Evolutionary conservation across 352 stramenopile species (phyloP).

Genomic region (Globisporangium nagaii): DNA sequence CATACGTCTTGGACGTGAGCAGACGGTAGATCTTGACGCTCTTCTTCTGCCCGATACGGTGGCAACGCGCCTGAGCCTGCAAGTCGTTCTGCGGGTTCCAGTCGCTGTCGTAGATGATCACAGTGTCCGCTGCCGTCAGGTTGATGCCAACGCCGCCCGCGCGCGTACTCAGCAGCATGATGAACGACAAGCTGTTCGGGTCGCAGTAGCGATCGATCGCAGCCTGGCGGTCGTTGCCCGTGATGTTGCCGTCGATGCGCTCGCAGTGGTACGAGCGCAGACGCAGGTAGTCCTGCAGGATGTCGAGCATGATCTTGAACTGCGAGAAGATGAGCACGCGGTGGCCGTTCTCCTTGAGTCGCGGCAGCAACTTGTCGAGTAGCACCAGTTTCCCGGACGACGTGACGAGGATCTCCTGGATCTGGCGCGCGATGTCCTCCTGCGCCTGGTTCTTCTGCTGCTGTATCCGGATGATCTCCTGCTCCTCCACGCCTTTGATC

Average conservation of each 20-base stretch:
- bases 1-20: slow-evolving; percentile 90
- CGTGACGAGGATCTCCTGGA: slow-evolving; percentile 89
- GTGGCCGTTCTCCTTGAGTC: slow-evolving; percentile 94
- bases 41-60: slow-evolving; percentile 93
- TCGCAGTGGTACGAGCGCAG: slow-evolving; percentile 92
- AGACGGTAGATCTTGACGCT: slow-evolving; percentile 92
- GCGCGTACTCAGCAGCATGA: slow-evolving; percentile 98
- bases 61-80: slow-evolving; percentile 88
- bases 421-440: slow-evolving; percentile 51
- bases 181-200: slow-evolving; percentile 77
- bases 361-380: slow-evolving; percentile 98
- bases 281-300: slow-evolving; percentile 98
- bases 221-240: slow-evolving; percentile 92
- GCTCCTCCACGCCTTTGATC: slow-evolving; percentile 86
- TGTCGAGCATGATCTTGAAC: slow-evolving; percentile 99
- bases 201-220: slow-evolving; percentile 90
- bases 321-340: slow-evolving; percentile 99
- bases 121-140: slow-evolving; percentile 85
- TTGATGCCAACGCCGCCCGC: slow-evolving; percentile 99
- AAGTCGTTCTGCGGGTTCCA: slow-evolving; percentile 98
- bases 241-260: slow-evolving; percentile 98
- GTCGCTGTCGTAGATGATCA: slow-evolving; percentile 97
- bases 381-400: slow-evolving; percentile 98
- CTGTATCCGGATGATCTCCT: slow-evolving; percentile 53
- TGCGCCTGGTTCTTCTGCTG: slow-evolving; percentile 45